A percentile compares a stretch with the other conserved stretches of the same genome.
Conservation (phyloP, 2,329 filamentous ascomycete species). For the Dryadomyces sulphureus region DNA sequence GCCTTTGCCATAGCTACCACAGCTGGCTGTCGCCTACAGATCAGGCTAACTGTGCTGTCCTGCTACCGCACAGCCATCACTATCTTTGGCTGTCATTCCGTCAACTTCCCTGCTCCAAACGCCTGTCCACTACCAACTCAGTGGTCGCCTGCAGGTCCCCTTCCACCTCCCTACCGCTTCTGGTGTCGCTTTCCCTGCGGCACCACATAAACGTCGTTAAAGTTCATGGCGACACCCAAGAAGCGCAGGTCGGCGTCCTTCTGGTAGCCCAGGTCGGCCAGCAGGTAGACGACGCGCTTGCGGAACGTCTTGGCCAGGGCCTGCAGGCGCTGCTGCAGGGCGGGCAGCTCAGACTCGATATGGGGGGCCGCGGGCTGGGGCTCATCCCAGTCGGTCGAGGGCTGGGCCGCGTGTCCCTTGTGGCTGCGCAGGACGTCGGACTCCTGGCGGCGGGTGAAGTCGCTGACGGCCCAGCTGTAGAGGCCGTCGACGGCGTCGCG, state of each 20-base stretch:
- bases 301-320: slow-evolving; percentile 65
- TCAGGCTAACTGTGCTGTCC: too few relatives aligned
- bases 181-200: slow-evolving; percentile 9
- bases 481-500: slow-evolving; percentile 86
- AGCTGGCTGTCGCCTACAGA: too few relatives aligned
- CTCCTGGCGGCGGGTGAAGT: slow-evolving; percentile 87
- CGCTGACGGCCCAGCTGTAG: slow-evolving; percentile 87
- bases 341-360: slow-evolving; percentile 52
- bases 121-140: too few relatives aligned
- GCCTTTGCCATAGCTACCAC: too few relatives aligned
- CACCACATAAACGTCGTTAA: slow-evolving; percentile 81
- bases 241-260: slow-evolving; percentile 92
- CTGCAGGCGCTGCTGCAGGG: slow-evolving; percentile 57
- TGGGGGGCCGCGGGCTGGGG: slow-evolving; percentile 33
- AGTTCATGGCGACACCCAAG: slow-evolving; percentile 95
- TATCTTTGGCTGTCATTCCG: too few relatives aligned
- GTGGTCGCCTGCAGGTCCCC: neutral
- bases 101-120: too few relatives aligned
- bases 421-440: slow-evolving; percentile 51
- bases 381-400: slow-evolving; percentile 31
- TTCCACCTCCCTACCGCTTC: neutral
- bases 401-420: slow-evolving; percentile 30
- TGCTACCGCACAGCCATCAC: too few relatives aligned
- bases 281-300: slow-evolving; percentile 59
- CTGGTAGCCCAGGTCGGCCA: slow-evolving; percentile 86